Percentiles rank a stretch among this genome's conserved stretches.
Evolutionary conservation across 2,329 filamentous ascomycete species (phyloP).

Genomic region (Beauveria varroae): DNA sequence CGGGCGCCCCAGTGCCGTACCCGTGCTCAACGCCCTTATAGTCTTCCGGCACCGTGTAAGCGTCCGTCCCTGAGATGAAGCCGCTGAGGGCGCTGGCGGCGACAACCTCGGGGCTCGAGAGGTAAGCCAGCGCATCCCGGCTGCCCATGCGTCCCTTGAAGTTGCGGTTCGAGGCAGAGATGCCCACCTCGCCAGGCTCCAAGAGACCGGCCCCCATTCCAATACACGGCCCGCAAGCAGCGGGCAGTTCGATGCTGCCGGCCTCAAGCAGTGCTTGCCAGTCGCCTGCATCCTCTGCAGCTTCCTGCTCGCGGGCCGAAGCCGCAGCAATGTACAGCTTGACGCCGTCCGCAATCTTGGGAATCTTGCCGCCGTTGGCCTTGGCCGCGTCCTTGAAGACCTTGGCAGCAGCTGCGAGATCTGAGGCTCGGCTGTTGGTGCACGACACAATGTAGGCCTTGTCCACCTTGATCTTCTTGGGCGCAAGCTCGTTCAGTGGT

Average conservation of each 20-base stretch:
- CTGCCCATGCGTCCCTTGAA: slow-evolving; percentile 53
- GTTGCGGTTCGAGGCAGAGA: slow-evolving; percentile 78
- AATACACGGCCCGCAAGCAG: slow-evolving; percentile 80
- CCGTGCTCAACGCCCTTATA: slow-evolving; percentile 12
- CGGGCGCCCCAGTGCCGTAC: slow-evolving; percentile 12
- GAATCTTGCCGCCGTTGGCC: slow-evolving; percentile 49
- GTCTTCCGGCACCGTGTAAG: slow-evolving; percentile 62
- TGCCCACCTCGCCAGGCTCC: slow-evolving; percentile 78
- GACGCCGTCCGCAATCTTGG: slow-evolving; percentile 68
- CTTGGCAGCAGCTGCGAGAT: slow-evolving; percentile 71
- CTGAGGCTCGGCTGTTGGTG: slow-evolving; percentile 77
- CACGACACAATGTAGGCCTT: slow-evolving; percentile 86
- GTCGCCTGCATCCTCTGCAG: slow-evolving; percentile 72
- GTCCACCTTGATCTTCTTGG: slow-evolving; percentile 68
- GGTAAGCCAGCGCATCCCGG: slow-evolving; percentile 83
- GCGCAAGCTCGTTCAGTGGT: slow-evolving; percentile 64
- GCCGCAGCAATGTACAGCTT: slow-evolving; percentile 88
- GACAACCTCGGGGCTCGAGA: slow-evolving; percentile 84
- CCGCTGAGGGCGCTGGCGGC: slow-evolving; percentile 77
- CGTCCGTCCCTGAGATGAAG: slow-evolving; percentile 66
- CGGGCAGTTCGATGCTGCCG: slow-evolving; percentile 63
- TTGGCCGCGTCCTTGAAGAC: slow-evolving; percentile 77
- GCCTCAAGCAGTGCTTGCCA: slow-evolving; percentile 79
- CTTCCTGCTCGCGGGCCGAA: slow-evolving; percentile 66
- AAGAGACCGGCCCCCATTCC: slow-evolving; percentile 64